Evolutionary conservation across 2,329 filamentous ascomycete species (phyloP).

Genomic region (Fusarium falciforme): DNA sequence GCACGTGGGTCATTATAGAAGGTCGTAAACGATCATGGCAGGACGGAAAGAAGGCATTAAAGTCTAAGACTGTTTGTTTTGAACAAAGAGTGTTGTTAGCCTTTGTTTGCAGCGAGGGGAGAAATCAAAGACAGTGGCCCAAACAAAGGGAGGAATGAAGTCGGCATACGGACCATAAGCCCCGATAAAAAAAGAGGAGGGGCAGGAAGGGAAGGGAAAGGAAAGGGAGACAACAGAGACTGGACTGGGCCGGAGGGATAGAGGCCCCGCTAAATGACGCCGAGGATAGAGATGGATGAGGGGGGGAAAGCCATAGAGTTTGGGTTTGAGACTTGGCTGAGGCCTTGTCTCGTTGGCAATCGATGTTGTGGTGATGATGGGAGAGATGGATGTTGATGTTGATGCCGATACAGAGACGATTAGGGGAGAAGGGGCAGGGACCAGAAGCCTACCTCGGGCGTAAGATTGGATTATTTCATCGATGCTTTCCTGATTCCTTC

Average conservation of each 20-base stretch:
- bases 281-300: slow-evolving; percentile 3
- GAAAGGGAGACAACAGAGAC: slow-evolving; percentile 27
- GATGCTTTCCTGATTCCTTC: slow-evolving; percentile 10
- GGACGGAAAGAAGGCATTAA: slow-evolving; percentile 43
- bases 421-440: neutral
- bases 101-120: slow-evolving; percentile 27
- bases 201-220: slow-evolving; percentile 30
- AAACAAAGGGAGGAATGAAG: slow-evolving; percentile 39
- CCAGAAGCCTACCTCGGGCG: slow-evolving; percentile 21
- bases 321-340: slow-evolving; percentile 20
- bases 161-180: slow-evolving; percentile 36
- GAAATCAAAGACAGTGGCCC: slow-evolving; percentile 17
- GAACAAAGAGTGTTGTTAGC: slow-evolving; percentile 36
- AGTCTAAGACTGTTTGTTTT: slow-evolving; percentile 39
- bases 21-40: slow-evolving; percentile 43
- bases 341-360: slow-evolving; percentile 34
- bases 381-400: slow-evolving; percentile 22
- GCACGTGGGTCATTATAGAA: slow-evolving; percentile 43
- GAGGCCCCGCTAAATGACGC: slow-evolving; percentile 23
- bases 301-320: slow-evolving; percentile 8
- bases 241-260: slow-evolving; percentile 19
- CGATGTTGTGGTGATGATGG: slow-evolving; percentile 18
- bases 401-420: slow-evolving; percentile 20
- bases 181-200: slow-evolving; percentile 43
- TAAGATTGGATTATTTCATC: slow-evolving; percentile 10